Evolutionary conservation across 2,329 filamentous ascomycete genomes (phyloP).

Genomic region (Trichoderma semiorbis): DNA sequence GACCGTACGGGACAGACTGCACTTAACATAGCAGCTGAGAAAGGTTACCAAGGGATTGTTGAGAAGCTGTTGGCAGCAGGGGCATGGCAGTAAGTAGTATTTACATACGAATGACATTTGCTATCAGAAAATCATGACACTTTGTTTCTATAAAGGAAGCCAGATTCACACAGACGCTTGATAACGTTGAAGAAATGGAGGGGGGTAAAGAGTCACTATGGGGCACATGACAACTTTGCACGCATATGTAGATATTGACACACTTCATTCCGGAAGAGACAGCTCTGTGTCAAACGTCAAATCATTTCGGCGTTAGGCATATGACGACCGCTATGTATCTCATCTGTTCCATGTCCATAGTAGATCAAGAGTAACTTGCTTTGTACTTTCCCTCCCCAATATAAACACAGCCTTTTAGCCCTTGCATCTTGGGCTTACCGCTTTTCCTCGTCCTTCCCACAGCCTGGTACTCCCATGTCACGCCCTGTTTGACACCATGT

Average conservation of each 20-base stretch:
- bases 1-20: not conserved
- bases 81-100: not conserved
- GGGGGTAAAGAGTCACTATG: too few relatives aligned
- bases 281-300: constrained; percentile 3
- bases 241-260: not conserved
- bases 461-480: not conserved
- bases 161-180: not conserved
- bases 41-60: not conserved
- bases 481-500: not conserved
- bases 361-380: not conserved
- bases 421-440: not conserved
- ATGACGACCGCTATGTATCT: not conserved
- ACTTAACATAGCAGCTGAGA: too few relatives aligned
- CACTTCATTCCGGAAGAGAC: not conserved
- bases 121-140: not conserved
- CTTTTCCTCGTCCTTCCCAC: not conserved
- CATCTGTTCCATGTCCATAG: not conserved
- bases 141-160: not conserved
- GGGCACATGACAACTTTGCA: not conserved
- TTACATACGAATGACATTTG: not conserved
- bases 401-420: not conserved
- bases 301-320: constrained; percentile 14
- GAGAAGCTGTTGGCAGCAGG: not conserved
- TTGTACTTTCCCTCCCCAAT: not conserved
- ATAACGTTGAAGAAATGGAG: not conserved